phyloP scores from a whole-genome alignment of 1,284 basidiomycete genomes.

The Coriolopsis trogii region DNA sequence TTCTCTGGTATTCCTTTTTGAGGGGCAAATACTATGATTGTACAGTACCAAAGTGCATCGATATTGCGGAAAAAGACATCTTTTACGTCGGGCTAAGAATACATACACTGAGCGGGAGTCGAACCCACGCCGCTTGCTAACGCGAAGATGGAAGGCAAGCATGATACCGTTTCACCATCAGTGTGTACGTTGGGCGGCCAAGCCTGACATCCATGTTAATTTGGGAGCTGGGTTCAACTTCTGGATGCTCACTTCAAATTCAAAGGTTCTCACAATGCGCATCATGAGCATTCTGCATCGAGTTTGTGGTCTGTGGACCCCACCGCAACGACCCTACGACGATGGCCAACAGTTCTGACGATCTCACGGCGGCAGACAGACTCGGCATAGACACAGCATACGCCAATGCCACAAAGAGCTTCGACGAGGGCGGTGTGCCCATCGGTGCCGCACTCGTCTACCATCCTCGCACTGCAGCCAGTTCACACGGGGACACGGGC shows the following conservation, averaged over 20 bases:
- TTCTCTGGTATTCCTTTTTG: too few relatives aligned
- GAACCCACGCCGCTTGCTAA: slow-evolving; percentile 3
- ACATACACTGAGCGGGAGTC: slow-evolving; percentile 5
- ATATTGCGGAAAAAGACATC: not conserved
- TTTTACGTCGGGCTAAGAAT: fast-evolving
- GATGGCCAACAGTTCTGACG: too few relatives aligned
- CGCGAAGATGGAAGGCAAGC: not conserved
- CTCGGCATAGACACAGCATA: slow-evolving; percentile 38
- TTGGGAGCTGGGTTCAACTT: too few relatives aligned
- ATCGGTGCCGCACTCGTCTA: slow-evolving; percentile 55
- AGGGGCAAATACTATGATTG: not conserved
- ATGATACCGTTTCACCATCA: slow-evolving; percentile 8
- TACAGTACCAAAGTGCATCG: not conserved
- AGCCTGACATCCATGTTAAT: too few relatives aligned
- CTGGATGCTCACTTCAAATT: too few relatives aligned
- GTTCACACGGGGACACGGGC: too few relatives aligned
- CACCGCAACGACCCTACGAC: too few relatives aligned
- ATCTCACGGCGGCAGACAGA: slow-evolving; percentile 9
- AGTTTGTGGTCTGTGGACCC: too few relatives aligned
- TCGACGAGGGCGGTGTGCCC: slow-evolving; percentile 55
- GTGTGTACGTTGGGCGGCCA: too few relatives aligned
- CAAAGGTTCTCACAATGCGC: too few relatives aligned
- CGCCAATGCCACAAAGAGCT: slow-evolving; percentile 46
- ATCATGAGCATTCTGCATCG: too few relatives aligned
- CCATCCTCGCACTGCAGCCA: slow-evolving; percentile 28